Conservation (phyloP, 176 grass and related monocot genomes). For the Zizania latifolia region DNA sequence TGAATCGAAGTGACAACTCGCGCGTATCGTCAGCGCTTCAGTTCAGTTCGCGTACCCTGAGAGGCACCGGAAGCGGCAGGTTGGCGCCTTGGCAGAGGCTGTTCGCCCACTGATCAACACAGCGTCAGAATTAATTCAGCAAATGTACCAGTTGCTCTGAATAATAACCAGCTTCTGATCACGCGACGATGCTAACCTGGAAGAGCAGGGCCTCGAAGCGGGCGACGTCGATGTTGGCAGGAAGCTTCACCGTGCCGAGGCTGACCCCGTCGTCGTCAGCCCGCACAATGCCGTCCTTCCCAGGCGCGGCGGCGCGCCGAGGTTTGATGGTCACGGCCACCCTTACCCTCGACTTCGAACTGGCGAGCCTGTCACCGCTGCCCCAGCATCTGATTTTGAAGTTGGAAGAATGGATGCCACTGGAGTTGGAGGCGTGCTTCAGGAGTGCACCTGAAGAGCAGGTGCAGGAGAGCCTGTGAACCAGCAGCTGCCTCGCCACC, state of each 20-base stretch:
- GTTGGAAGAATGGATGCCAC: neutral
- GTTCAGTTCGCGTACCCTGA: conserved; percentile 41
- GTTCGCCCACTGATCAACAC: conserved; percentile 72
- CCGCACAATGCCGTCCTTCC: conserved; percentile 42
- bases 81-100: conserved; percentile 94
- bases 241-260: conserved; percentile 90
- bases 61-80: conserved; percentile 81
- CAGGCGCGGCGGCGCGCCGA: conserved; percentile 25
- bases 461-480: conserved; percentile 24
- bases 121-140: neutral
- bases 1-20: neutral
- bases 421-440: neutral
- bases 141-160: neutral
- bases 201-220: conserved; percentile 68
- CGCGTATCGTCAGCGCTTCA: neutral
- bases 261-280: conserved; percentile 50
- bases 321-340: neutral
- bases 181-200: conserved; percentile 34
- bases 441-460: conserved; percentile 22
- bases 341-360: neutral
- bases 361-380: conserved; percentile 6
- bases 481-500: conserved; percentile 32
- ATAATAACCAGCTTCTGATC: too few relatives aligned
- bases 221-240: conserved; percentile 57
- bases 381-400: conserved; percentile 4